Evolutionary conservation across 2,329 filamentous ascomycete species (phyloP).

Genomic region (Sporothrix variecibatus): DNA sequence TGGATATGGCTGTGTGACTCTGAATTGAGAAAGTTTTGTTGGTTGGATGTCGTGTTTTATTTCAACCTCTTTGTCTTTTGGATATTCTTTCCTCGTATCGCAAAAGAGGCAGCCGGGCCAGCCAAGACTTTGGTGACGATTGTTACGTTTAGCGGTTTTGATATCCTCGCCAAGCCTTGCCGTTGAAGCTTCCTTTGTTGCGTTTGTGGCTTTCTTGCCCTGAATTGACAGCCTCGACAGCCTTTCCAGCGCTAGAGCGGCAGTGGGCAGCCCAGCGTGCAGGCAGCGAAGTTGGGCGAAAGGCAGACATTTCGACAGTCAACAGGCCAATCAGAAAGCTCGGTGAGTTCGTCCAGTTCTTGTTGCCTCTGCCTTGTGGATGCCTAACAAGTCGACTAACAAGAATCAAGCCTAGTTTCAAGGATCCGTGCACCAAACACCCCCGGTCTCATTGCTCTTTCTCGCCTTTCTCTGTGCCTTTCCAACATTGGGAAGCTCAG

Average conservation of each 20-base stretch:
- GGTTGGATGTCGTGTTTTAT: not conserved
- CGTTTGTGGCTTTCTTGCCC: not conserved
- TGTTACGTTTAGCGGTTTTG: not conserved
- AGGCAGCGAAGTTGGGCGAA: not conserved
- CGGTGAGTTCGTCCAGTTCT: not conserved
- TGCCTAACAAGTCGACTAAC: conserved; percentile 13
- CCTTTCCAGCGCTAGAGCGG: not conserved
- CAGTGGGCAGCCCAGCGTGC: not conserved
- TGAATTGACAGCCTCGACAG: conserved; percentile 7
- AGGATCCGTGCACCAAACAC: not conserved
- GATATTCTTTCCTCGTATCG: not conserved
- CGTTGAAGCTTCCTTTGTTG: conserved; percentile 1
- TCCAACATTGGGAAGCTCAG: not conserved
- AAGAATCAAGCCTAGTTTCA: not conserved
- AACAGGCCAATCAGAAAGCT: conserved; percentile 1
- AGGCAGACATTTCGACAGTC: not conserved
- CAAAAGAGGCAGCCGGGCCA: conserved; percentile 15
- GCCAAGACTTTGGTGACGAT: not conserved
- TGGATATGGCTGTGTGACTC: not conserved
- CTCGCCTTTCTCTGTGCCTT: not conserved
- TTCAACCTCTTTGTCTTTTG: not conserved
- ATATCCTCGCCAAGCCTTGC: not conserved
- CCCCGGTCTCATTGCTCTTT: not conserved
- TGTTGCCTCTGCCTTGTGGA: conserved; percentile 20
- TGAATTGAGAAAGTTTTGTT: not conserved